A percentile compares a stretch with the other conserved stretches of the same genome.
phyloP scores from a whole-genome alignment of 305 asterid genomes.

The Striga hermonthica region DNA sequence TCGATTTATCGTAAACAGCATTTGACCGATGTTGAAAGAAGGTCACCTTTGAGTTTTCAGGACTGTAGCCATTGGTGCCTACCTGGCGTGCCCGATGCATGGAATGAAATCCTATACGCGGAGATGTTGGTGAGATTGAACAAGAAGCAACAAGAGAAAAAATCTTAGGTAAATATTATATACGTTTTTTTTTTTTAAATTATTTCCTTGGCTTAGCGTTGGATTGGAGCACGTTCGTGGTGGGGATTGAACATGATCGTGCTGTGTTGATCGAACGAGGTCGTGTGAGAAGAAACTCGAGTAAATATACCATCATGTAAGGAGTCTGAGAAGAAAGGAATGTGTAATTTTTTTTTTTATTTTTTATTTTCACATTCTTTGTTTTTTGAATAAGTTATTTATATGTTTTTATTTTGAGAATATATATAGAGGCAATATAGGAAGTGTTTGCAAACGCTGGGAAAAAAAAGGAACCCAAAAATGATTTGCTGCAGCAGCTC shows the following conservation, averaged over 20 bases:
- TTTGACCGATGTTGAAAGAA: slow-evolving; percentile 39
- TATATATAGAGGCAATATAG: too few relatives aligned
- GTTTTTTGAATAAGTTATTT: too few relatives aligned
- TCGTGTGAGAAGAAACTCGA: slow-evolving; percentile 3
- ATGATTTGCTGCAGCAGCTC: too few relatives aligned
- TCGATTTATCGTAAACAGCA: slow-evolving; percentile 50
- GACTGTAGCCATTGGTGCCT: slow-evolving; percentile 91
- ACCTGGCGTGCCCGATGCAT: slow-evolving; percentile 73
- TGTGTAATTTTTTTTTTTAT: slow-evolving; percentile 31
- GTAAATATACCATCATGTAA: slow-evolving; percentile 34
- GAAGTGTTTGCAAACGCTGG: too few relatives aligned
- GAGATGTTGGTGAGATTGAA: slow-evolving; percentile 43
- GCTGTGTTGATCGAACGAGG: not conserved
- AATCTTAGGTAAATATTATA: not conserved
- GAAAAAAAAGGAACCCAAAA: too few relatives aligned
- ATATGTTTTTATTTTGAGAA: too few relatives aligned
- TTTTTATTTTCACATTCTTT: too few relatives aligned
- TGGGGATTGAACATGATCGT: not conserved
- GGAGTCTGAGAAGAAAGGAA: slow-evolving; percentile 30
- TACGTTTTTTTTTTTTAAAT: too few relatives aligned
- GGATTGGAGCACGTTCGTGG: not conserved
- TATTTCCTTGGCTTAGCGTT: not conserved
- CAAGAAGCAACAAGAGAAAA: slow-evolving; percentile 23
- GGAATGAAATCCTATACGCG: slow-evolving; percentile 71
- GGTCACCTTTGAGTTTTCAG: slow-evolving; percentile 42